Evolutionary conservation across 2,329 filamentous ascomycete species (phyloP), one percentile per base, ranked within the genome.

Genomic region (Alternaria alternata): DNA sequence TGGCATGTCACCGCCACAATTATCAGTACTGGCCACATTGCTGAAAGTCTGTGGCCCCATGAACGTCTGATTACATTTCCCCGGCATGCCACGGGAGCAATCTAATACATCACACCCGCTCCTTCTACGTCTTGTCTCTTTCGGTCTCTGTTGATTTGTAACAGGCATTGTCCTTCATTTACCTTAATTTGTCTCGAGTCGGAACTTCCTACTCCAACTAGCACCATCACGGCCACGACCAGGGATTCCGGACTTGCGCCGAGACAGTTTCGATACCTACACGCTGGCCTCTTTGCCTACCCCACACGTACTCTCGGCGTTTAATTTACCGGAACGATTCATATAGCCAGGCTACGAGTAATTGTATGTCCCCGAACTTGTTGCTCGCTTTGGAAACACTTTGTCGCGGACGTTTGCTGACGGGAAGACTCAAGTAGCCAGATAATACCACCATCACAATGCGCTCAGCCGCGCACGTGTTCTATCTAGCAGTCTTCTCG

Each of bases 401-500:
- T 61, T 59, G 62, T 68, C 60, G 72, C 70, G 67, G 71, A 74
- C 73, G 66, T 76, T 73, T 67, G 71, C 77, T 79, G 72, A 79
- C 66, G 57, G 52, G 63, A 67, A 61, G 64, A 64, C 63, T 65
- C 54, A 43, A 65, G 59, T 62, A 69, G 61, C 62, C 64, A 51
- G 28, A 56, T 38, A 51, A 16, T 38, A 57, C 49, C 30, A 47
- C 41, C 43, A 61, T 47, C 43, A 72, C 62, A 39, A 88, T 88
- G 86, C 84, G 81, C 68, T 77, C 82, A 57, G 83, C 85, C 54
- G 81, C 83, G 59, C 82, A 82, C 65, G 74, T 84, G 42, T 89
- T 89, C 78, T 89, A 86, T 75, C 81, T 89, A 57, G 87, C 87
- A 56, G 81, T 88, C 64, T 89, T 89, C 72, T 81, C 86, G 67